Conservation (phyloP, 805 yeast genomes). For the Wickerhamiella musiphila region DNA sequence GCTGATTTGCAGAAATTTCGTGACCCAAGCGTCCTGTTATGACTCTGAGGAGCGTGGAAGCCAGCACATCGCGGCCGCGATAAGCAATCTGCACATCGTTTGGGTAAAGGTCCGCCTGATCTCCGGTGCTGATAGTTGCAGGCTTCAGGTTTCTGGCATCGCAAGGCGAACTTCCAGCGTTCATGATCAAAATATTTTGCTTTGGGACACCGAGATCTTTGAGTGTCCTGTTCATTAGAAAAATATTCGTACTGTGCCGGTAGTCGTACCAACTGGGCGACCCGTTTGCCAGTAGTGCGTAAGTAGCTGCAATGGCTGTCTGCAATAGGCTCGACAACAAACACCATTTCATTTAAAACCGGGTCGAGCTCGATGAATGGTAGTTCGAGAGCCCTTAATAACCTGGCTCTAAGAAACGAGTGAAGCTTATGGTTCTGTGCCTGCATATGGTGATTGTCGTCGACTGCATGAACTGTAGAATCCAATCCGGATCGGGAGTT, state of each 20-base stretch:
- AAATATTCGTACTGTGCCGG: not conserved
- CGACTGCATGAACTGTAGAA: too few relatives aligned
- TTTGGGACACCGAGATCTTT: not conserved
- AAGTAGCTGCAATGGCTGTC: not conserved
- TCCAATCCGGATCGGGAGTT: too few relatives aligned
- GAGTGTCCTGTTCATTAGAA: not conserved
- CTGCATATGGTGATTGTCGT: too few relatives aligned
- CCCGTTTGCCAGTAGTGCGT: not conserved
- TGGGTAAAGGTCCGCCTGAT: not conserved
- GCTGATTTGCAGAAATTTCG: not conserved
- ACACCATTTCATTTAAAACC: too few relatives aligned
- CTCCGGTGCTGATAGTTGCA: not conserved
- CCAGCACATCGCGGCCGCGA: not conserved
- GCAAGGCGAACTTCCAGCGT: slow-evolving; percentile 1
- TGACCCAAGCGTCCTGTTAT: not conserved
- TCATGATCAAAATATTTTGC: not conserved
- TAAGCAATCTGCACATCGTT: not conserved
- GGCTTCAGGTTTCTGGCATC: not conserved
- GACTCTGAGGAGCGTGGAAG: not conserved
- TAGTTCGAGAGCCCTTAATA: too few relatives aligned
- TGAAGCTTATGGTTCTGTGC: too few relatives aligned
- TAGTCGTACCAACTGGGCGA: slow-evolving; percentile 2
- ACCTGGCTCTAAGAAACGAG: too few relatives aligned
- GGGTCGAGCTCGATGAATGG: too few relatives aligned
- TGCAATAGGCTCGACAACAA: not conserved